Conservation (phyloP, 768 basidiomycete genomes). For the Termitomyces sp. region DNA sequence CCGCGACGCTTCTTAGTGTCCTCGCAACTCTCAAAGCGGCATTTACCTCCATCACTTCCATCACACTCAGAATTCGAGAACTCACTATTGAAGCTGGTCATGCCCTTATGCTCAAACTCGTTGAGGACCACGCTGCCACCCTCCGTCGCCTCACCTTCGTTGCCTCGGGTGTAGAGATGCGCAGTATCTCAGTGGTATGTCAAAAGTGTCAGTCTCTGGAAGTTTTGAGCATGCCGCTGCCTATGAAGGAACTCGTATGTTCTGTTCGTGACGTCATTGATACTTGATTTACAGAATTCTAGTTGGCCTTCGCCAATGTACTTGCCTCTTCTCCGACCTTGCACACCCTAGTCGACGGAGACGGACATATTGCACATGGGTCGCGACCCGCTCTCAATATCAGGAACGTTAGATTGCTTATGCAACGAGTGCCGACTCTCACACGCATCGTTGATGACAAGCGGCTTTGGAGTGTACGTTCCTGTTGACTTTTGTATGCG, state of each 20-base stretch:
- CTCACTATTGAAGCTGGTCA: conserved; percentile 25
- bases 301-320: conserved; percentile 31
- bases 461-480: conserved; percentile 53
- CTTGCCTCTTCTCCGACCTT: conserved; percentile 34
- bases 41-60: conserved; percentile 30
- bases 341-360: conserved; percentile 42
- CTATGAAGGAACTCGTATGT: conserved; percentile 46
- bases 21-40: conserved; percentile 28
- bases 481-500: background rate
- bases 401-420: conserved; percentile 36
- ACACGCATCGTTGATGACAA: conserved; percentile 44
- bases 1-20: conserved; percentile 25
- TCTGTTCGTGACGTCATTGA: background rate
- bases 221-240: conserved; percentile 46
- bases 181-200: conserved; percentile 38
- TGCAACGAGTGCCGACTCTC: conserved; percentile 35
- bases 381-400: conserved; percentile 33
- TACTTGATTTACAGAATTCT: background rate
- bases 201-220: conserved; percentile 41
- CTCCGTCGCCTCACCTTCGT: conserved; percentile 44
- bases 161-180: conserved; percentile 37
- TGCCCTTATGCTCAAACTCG: conserved; percentile 37
- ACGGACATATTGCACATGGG: conserved; percentile 37
- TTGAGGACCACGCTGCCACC: conserved; percentile 36
- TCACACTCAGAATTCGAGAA: conserved; percentile 44